Evolutionary conservation across 768 basidiomycete species (phyloP).

Genomic region (Podaxis sp.): DNA sequence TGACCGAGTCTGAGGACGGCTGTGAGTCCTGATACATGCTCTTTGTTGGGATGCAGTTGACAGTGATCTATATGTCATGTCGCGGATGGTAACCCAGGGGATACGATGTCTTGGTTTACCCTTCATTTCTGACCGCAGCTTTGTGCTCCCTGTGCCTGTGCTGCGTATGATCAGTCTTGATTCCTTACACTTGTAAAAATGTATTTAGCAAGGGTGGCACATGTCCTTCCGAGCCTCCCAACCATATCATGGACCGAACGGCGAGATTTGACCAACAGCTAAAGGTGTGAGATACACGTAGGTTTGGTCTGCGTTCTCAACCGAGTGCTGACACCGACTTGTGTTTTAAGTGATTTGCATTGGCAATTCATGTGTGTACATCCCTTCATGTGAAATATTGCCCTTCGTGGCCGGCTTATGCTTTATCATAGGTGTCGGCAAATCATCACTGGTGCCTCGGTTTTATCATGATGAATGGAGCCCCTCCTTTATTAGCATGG

Average conservation of each 20-base stretch:
- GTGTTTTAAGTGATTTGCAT: not conserved
- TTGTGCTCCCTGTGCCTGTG: not conserved
- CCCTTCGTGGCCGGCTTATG: not conserved
- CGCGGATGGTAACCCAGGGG: not conserved
- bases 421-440: not conserved
- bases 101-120: not conserved
- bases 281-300: not conserved
- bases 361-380: not conserved
- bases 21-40: not conserved
- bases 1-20: not conserved
- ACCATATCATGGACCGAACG: not conserved
- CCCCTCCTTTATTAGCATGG: conserved; percentile 5
- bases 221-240: not conserved
- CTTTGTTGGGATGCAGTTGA: not conserved
- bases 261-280: conserved; percentile 3
- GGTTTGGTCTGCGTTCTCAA: not conserved
- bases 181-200: not conserved
- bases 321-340: not conserved
- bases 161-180: not conserved
- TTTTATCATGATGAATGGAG: conserved; percentile 8
- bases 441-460: conserved; percentile 2
- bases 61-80: not conserved
- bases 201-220: not conserved
- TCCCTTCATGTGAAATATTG: not conserved
- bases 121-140: not conserved